These are phyloP conservation scores for Tranzscheliella williamsii DNA, from an alignment of 1,284 basidiomycete genomes.

Conservation along the genomic window DNA sequence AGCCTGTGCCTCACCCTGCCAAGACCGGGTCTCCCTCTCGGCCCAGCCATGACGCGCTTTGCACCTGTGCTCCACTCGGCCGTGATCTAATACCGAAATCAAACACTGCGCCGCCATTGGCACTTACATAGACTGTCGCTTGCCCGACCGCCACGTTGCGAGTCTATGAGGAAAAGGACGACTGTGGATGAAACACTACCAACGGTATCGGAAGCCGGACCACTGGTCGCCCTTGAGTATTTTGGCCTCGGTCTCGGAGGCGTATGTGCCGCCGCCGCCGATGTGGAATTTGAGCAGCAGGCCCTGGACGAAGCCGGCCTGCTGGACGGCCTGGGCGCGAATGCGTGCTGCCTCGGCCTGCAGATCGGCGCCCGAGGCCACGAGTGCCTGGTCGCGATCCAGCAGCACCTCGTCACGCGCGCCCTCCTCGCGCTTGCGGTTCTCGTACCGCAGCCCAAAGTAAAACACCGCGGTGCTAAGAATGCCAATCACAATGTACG, in stretches of 20 bases:
- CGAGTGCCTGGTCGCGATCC: constrained; percentile 14
- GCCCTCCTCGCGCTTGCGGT: constrained; percentile 69
- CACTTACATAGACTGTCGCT: no score
- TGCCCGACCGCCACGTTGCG: no score
- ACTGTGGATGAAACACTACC: no score
- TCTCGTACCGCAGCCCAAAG: constrained; percentile 68
- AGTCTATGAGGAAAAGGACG: no score
- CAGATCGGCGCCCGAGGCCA: constrained; percentile 16
- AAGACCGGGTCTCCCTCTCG: no score
- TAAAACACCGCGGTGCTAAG: constrained; percentile 65
- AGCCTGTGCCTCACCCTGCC: no score
- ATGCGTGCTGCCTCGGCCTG: constrained; percentile 21
- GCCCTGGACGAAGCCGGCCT: constrained; percentile 8
- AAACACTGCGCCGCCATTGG: no score
- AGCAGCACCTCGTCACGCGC: constrained; percentile 71
- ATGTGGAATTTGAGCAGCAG: constrained; percentile 17
- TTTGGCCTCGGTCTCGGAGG: constrained; percentile 38
- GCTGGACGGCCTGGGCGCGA: constrained; percentile 10
- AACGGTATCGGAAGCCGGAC: constrained; percentile 13
- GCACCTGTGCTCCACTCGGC: no score
- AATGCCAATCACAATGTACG: constrained; percentile 72
- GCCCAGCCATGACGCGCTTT: no score
- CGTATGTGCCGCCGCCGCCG: constrained; percentile 43
- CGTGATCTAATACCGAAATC: no score
- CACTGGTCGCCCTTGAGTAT: constrained; percentile 45